A percentile compares a stretch with the other conserved stretches of the same genome.
Conservation (phyloP, 2,329 filamentous ascomycete genomes). For the Cordyceps fumosorosea region DNA sequence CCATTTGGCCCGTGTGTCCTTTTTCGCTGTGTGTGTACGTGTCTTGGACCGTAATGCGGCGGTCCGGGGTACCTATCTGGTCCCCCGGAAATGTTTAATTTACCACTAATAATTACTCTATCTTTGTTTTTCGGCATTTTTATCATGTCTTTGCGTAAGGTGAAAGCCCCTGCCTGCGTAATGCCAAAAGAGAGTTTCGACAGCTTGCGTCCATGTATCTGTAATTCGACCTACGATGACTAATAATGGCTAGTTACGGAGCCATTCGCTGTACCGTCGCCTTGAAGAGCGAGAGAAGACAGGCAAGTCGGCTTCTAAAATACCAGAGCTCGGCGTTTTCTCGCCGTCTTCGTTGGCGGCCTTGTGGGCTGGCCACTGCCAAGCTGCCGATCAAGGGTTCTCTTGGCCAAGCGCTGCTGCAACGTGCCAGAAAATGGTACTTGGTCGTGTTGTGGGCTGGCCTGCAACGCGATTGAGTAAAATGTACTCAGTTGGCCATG, state of each 20-base stretch:
- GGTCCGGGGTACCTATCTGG: no score
- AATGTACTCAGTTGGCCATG: not conserved
- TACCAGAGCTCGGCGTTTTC: no score
- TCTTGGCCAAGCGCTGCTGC: not conserved
- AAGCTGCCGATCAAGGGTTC: slow-evolving; percentile 14
- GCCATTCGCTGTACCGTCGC: no score
- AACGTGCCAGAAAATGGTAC: not conserved
- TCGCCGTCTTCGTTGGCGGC: not conserved
- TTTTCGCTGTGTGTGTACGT: not conserved
- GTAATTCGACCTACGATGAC: no score
- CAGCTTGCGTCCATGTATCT: no score
- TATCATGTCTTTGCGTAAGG: not conserved
- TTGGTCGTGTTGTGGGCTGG: not conserved
- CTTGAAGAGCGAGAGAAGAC: no score
- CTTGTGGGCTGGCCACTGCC: slow-evolving; percentile 1
- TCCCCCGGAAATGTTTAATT: not conserved
- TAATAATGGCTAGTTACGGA: no score
- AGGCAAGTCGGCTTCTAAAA: no score
- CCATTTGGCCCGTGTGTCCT: not conserved
- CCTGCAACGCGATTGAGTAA: not conserved
- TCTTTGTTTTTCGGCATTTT: not conserved
- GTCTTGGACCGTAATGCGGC: no score
- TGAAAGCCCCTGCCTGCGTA: no score
- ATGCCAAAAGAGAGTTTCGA: no score
- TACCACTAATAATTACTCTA: not conserved